These are phyloP conservation scores for Monosporascus sp. DNA, from an alignment of 2,329 filamentous ascomycete genomes.

Conservation along the genomic window DNA sequence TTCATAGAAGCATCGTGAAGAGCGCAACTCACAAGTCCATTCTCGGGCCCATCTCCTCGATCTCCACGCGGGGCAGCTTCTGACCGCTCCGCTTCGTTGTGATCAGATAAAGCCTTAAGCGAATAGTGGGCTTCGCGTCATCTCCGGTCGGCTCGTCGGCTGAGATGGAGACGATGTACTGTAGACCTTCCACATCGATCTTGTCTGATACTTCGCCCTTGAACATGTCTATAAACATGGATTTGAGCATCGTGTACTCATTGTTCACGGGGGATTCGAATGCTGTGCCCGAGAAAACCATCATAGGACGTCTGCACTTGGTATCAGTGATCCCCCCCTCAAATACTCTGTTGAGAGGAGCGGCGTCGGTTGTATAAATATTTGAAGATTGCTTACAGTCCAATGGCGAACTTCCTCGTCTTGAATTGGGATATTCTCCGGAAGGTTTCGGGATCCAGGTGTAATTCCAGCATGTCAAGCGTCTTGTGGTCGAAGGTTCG, in stretches of 20 bases:
- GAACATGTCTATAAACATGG: constrained; percentile 86
- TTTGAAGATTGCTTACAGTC: constrained; percentile 41
- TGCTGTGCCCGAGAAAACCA: constrained; percentile 83
- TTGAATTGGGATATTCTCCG: constrained; percentile 71
- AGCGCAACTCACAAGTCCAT: constrained; percentile 54
- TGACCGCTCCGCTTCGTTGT: constrained; percentile 82
- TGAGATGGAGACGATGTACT: constrained; percentile 80
- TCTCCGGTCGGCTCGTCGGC: constrained; percentile 58
- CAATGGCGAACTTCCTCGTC: constrained; percentile 68
- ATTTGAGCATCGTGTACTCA: constrained; percentile 82
- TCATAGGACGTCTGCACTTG: constrained; percentile 61
- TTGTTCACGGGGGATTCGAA: constrained; percentile 79
- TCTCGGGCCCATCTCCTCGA: constrained; percentile 91
- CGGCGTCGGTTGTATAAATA: background rate
- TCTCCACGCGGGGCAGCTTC: constrained; percentile 81
- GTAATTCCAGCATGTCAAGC: constrained; percentile 90
- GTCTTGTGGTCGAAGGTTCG: constrained; percentile 83
- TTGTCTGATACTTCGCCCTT: constrained; percentile 71
- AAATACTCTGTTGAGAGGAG: background rate
- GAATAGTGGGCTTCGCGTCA: constrained; percentile 51
- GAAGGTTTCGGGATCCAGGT: constrained; percentile 71
- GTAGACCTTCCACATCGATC: constrained; percentile 91
- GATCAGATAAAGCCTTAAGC: constrained; percentile 79
- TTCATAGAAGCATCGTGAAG: background rate
- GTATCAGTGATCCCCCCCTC: background rate